Percentiles rank a stretch among this genome's conserved stretches.
phyloP scores from a whole-genome alignment of 1,139 yeast genomes.

The Blastobotrys persicus region DNA sequence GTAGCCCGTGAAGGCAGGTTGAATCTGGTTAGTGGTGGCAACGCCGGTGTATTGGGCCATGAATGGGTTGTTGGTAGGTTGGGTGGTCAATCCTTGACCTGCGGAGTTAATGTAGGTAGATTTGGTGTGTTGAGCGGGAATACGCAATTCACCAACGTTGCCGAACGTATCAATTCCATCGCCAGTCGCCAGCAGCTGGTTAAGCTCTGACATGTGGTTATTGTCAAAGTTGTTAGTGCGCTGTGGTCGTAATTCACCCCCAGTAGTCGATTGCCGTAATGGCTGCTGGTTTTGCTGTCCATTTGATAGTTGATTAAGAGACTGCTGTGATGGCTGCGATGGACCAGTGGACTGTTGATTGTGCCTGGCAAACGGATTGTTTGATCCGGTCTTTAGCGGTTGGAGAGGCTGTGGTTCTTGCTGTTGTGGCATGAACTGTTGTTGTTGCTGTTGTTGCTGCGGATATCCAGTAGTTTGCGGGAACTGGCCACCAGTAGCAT shows the following conservation, averaged over 20 bases:
- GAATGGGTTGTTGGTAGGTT: slow-evolving; percentile 65
- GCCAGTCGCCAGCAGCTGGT: slow-evolving; percentile 75
- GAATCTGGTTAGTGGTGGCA: slow-evolving; percentile 52
- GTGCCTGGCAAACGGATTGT: slow-evolving; percentile 80
- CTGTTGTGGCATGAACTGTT: slow-evolving; percentile 36
- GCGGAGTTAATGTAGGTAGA: slow-evolving; percentile 83
- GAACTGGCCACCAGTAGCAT: slow-evolving; percentile 33
- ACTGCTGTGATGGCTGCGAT: slow-evolving; percentile 20
- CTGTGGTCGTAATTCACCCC: slow-evolving; percentile 9
- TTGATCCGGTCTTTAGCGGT: slow-evolving; percentile 76
- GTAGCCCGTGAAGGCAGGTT: slow-evolving; percentile 80
- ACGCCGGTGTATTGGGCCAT: slow-evolving; percentile 76
- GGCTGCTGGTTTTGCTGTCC: slow-evolving; percentile 36
- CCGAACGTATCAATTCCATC: slow-evolving; percentile 96
- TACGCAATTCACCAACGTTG: slow-evolving; percentile 82
- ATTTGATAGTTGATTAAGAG: slow-evolving; percentile 32
- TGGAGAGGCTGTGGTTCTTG: slow-evolving; percentile 44
- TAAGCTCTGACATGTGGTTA: slow-evolving; percentile 52
- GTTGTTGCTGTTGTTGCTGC: slow-evolving; percentile 27
- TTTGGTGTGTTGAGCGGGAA: slow-evolving; percentile 91
- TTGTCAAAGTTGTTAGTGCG: slow-evolving; percentile 28
- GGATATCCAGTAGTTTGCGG: too few relatives aligned
- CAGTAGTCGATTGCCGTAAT: slow-evolving; percentile 27
- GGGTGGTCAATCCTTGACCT: slow-evolving; percentile 50
- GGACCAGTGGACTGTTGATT: slow-evolving; percentile 24